A percentile compares a stretch with the other conserved stretches of the same genome.
phyloP scores from a whole-genome alignment of 768 basidiomycete genomes.

The Mycena kentingensis region DNA sequence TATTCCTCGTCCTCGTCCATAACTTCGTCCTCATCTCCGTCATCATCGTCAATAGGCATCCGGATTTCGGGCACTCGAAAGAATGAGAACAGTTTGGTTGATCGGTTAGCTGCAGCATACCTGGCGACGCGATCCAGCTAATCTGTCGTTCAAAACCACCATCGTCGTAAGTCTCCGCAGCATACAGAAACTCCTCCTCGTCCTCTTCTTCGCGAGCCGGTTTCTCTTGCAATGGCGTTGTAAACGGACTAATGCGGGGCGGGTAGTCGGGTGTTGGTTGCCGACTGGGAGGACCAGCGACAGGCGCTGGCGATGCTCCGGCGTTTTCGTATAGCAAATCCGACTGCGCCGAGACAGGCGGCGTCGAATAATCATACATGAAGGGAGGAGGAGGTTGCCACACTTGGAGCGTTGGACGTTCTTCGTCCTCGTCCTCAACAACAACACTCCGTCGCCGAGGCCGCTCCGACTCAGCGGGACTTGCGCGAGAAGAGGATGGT shows the following conservation, averaged over 20 bases:
- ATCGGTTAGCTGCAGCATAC: conserved; percentile 45
- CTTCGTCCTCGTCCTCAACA: conserved; percentile 71
- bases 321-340: conserved; percentile 8
- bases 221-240: conserved; percentile 68
- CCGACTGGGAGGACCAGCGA: conserved; percentile 13
- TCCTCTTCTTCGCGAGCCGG: conserved; percentile 61
- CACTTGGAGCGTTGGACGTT: conserved; percentile 45
- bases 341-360: conserved; percentile 4
- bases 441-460: conserved; percentile 62
- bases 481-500: not conserved
- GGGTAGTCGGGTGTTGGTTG: conserved; percentile 56
- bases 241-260: conserved; percentile 72
- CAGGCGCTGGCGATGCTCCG: conserved; percentile 7
- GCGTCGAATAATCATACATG: conserved; percentile 27
- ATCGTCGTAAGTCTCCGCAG: conserved; percentile 53
- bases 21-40: conserved; percentile 52
- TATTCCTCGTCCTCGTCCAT: conserved; percentile 47
- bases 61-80: conserved; percentile 58
- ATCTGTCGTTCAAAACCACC: conserved; percentile 58
- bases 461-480: conserved; percentile 36
- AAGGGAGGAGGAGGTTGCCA: conserved; percentile 43
- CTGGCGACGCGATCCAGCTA: conserved; percentile 78
- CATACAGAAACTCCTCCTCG: conserved; percentile 69
- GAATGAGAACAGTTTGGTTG: conserved; percentile 6
- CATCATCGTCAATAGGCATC: conserved; percentile 62